These are phyloP conservation scores for Trichophyton equinum DNA, from an alignment of 2,329 filamentous ascomycete species.

Conservation along the genomic window DNA sequence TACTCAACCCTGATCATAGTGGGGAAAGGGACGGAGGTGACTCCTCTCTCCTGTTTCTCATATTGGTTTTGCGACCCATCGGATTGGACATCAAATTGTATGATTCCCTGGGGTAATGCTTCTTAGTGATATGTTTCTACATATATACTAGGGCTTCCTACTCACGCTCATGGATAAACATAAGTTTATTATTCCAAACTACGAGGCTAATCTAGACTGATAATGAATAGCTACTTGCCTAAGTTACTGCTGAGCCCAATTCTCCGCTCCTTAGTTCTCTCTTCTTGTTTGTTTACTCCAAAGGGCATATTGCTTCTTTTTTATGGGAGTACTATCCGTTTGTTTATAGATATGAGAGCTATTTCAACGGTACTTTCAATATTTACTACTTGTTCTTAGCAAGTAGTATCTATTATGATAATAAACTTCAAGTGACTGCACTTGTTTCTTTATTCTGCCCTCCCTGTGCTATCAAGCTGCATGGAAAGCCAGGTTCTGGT, in stretches of 20 bases:
- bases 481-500: no score
- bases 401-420: background rate
- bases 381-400: background rate
- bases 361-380: no score
- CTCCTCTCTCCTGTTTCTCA: background rate
- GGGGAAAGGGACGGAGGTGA: background rate
- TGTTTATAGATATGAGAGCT: background rate
- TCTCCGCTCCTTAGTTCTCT: background rate
- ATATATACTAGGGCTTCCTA: no score
- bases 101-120: background rate
- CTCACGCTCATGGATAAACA: no score
- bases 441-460: background rate
- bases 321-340: background rate
- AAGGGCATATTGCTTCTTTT: background rate
- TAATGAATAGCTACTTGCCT: background rate
- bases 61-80: background rate
- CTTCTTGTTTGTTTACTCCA: background rate
- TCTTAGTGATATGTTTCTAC: no score
- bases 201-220: background rate
- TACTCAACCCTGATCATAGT: background rate
- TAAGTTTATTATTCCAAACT: no score
- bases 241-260: background rate
- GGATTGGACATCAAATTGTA: background rate
- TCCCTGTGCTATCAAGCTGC: no score
- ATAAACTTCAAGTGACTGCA: background rate